Base-by-base conservation (phyloP, 306 rosid genomes). In the Malus sieversii region DNA sequence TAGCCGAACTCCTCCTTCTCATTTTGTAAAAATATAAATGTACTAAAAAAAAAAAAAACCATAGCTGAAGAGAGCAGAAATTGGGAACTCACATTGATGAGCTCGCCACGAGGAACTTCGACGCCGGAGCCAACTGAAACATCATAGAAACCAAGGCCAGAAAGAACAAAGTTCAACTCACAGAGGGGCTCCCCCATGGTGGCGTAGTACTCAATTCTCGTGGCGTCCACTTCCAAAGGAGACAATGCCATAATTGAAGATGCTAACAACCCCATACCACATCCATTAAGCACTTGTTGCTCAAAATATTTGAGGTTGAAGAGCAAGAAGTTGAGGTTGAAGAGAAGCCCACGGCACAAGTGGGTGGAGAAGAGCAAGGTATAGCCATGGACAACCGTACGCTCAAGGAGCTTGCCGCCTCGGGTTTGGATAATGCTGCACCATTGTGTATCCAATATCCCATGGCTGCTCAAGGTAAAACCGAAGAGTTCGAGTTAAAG, bases 131-230 rank as follows among this genome's bases (percentile, higher is more conserved):
- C 99, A 40, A 86, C 84, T 8, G 70, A 70, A 33, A 89, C 64
- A 42, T 92, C 97, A 61, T 97, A 95, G 80, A 81, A 95, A 45
- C 23, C 23, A 23, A 23, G 23, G 23, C 99, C 97, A 40, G 97
- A 90, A 66, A 82, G 88, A 3, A 27, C 98, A 32, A 80, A 89
- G 38, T 82, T 90, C 80, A 89, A 80, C 68, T 92, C 97, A 62
- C 99, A 92, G 30, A 72, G 46, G 44, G 98, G 97, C 25, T 90
- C 99, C 57, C 99, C 57, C 4, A 92, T 96, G 8, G 97, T 92
- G 27, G 99, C 98, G 73, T 89, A 96, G 86, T 92, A 92, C 84
- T 96, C 96, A 29, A 92, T 75, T 79, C 98, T 92, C 0, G 98
- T 92, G 33, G 99, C 98, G 57, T 87, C 79, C 2, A 97, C 97